These are phyloP conservation scores for Tricholoma flavovirens DNA, from an alignment of 768 basidiomycete species.

Conservation along the genomic window DNA sequence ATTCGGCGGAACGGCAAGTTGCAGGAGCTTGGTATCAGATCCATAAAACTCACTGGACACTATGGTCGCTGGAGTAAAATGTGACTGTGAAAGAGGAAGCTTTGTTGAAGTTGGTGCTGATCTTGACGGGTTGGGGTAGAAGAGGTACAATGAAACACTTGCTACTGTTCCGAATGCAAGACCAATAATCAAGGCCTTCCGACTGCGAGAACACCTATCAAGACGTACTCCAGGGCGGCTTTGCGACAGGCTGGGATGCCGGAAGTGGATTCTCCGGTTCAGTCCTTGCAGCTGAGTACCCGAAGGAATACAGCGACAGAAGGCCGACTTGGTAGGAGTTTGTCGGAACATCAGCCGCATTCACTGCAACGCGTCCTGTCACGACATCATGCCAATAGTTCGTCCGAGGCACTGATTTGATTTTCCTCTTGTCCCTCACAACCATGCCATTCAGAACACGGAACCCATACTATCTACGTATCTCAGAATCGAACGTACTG, in stretches of 20 bases:
- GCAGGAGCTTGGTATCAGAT: conserved; percentile 58
- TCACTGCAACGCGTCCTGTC: background rate
- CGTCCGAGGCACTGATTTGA: too few relatives aligned
- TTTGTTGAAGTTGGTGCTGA: conserved; percentile 35
- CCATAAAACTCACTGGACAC: conserved; percentile 47
- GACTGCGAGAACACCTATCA: background rate
- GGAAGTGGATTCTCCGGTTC: background rate
- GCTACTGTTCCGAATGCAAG: conserved; percentile 21
- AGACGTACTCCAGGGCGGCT: background rate
- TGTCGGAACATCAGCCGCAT: background rate
- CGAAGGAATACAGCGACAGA: background rate
- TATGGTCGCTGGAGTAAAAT: conserved; percentile 58
- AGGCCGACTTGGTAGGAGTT: background rate
- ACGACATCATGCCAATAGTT: too few relatives aligned
- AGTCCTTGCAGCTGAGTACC: background rate
- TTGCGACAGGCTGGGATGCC: background rate
- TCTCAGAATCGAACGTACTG: conserved; percentile 66
- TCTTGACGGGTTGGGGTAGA: conserved; percentile 44
- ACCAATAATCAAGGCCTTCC: background rate
- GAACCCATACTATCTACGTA: conserved; percentile 79
- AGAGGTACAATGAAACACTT: conserved; percentile 43
- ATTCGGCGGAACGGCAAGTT: conserved; percentile 48
- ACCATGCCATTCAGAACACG: conserved; percentile 63
- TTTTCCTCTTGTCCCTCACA: background rate
- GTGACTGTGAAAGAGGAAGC: conserved; percentile 38